Base-by-base conservation (phyloP, 805 yeast genomes). In the Candida arabinofermentans region DNA sequence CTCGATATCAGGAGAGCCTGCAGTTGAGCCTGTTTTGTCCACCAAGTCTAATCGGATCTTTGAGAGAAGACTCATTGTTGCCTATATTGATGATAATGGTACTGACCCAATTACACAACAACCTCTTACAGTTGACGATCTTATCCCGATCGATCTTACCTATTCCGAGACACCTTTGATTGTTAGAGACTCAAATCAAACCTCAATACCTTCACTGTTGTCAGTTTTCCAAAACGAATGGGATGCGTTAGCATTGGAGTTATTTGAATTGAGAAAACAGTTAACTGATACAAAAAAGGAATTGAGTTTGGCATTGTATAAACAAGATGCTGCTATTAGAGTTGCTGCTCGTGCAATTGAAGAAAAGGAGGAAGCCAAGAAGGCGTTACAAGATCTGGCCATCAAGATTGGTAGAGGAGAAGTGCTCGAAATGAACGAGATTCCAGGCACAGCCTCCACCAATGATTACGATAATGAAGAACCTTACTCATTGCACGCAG, bases 321-420 rank as follows among this genome's bases (percentile, higher is more conserved):
- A 82, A 55, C 86, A 86, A 48, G 98, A 90, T 59, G 96, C 97
- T 0, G 95, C 96, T 2, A 80, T 85, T 3, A 69, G 90, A 42
- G 96, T 90, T 1, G 95, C 91, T 1, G 81, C 95, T 0, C 71
- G 73, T 26, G 79, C 87, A 2, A 67, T 83, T n/a, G 71, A 72
- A 41, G 96, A 90, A 53, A 67, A 89, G 31, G 95, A 87, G 47
- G 86, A 80, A 35, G 83, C 90, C 2, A 72, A 73, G 46, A 57
- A 57, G n/a, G 88, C 89, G 2, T 66, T 89, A 41, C 75, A 77
- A 37, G 70, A 75, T 40, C 62, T 86, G 41, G 66, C 80, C 1
- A 59, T 56, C 5, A 66, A 75, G 14, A 62, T 72, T 32, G 70
- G 65, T 10, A 44, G 42, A 12, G 59, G 57, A 8, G 45, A 46